Base-by-base conservation (phyloP, 2,329 filamentous ascomycete genomes). In the Aspergillus sp. region DNA sequence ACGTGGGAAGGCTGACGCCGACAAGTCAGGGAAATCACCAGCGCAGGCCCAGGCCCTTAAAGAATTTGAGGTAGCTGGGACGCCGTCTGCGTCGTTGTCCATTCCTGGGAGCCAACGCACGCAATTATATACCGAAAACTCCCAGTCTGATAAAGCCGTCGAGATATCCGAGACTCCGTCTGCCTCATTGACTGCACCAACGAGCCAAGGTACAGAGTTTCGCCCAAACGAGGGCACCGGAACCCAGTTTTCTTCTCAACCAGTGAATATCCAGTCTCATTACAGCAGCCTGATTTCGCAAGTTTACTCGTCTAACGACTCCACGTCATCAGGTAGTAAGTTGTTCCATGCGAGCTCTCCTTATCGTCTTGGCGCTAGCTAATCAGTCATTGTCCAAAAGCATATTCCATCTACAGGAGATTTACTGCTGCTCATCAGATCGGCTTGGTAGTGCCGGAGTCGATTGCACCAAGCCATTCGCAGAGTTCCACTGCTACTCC, bases 31-130 rank as follows among this genome's bases (percentile, higher is more conserved):
- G 27, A 19, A 19, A 39, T 8, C 36, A 39, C 19, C 32, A 19
- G 33, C 35, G 7, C 7, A 39, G 9, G 4, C 26, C 27, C 12
- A 39, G 9, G 4, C 26, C 27, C 12, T 12, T 28, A 41, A 12
- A 8, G 42, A 47, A 41, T 30, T 41, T 27, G 56, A 60, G 32
- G 51, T 61, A 43, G 51, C 56, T 6, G 57, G 58, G 44, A 61
- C 56, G 5, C 55, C 57, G 7, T 40, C 50, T 41, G 35, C 35
- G 9, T 41, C 30, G 8, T 28, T 44, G 40, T 40, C 12, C 30
- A 10, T 32, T n/a, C 29, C 42, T 10, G 41, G 41, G 26, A 53
- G 34, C 28, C 41, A 51, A 19, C 19, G 19, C 19, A 19, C 19
- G 19, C 19, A 19, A 19, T 19, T 19, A 19, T 19, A 19, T 19